Conservation (phyloP, 208 protist genomes). For the Leishmania lainsoni region DNA sequence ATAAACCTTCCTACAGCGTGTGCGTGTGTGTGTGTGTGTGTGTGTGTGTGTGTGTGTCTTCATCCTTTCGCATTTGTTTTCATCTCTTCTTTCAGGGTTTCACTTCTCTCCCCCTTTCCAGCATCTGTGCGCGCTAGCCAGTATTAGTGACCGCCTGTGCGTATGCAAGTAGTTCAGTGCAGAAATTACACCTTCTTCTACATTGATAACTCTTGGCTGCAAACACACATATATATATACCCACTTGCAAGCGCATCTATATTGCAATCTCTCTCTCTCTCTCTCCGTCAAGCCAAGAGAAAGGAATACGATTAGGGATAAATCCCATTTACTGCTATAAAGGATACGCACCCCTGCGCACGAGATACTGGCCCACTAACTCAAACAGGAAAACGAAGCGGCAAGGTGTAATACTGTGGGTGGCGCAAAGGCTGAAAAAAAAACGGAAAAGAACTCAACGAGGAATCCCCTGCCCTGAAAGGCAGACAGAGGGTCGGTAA, state of each 20-base stretch:
- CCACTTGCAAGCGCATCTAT: too few species aligned
- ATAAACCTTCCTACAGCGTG: not conserved
- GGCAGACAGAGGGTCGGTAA: not conserved
- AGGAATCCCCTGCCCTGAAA: not conserved
- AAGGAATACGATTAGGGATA: not conserved
- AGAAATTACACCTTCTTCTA: not conserved
- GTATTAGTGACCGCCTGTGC: not conserved
- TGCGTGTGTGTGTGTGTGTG: too few species aligned
- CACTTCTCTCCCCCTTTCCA: not conserved
- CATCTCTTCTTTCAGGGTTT: not conserved
- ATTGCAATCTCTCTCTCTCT: not conserved
- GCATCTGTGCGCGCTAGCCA: not conserved
- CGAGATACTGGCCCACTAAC: not conserved
- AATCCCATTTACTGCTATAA: not conserved
- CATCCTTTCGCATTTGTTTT: not conserved
- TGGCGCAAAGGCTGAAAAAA: not conserved
- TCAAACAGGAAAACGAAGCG: not conserved
- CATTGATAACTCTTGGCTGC: conserved; percentile 1
- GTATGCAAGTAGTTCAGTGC: not conserved
- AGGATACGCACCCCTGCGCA: not conserved
- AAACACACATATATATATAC: not conserved
- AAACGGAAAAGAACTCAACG: not conserved
- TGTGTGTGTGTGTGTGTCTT: too few species aligned
- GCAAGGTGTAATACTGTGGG: not conserved
- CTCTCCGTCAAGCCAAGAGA: not conserved